phyloP scores from a whole-genome alignment of 129 eudicot genomes.

The Centrapalus pauciflorus region DNA sequence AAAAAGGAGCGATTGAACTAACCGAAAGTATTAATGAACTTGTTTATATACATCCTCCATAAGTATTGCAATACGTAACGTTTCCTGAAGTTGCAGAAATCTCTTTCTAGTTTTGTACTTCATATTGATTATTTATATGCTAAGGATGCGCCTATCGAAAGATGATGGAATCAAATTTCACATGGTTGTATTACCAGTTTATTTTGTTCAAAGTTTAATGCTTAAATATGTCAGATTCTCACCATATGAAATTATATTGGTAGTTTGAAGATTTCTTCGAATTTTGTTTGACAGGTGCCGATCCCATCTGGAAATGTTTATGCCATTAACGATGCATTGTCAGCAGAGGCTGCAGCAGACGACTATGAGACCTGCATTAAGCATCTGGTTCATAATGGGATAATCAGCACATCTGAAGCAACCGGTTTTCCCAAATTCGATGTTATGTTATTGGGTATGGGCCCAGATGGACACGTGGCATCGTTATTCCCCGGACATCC shows the following conservation, averaged over 20 bases:
- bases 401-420: constrained; percentile 32
- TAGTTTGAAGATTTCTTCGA: not conserved
- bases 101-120: too few species aligned
- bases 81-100: too few species aligned
- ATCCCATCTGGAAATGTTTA: constrained; percentile 60
- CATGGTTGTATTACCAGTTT: too few species aligned
- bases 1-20: too few species aligned
- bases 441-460: constrained; percentile 78
- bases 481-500: constrained; percentile 80
- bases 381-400: constrained; percentile 45
- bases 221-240: too few species aligned
- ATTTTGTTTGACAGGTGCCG: constrained; percentile 47
- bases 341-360: constrained; percentile 82
- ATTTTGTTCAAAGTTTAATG: too few species aligned
- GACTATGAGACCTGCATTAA: constrained; percentile 64
- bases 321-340: constrained; percentile 68
- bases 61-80: too few species aligned
- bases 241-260: not conserved
- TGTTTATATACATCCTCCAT: too few species aligned
- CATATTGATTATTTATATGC: too few species aligned
- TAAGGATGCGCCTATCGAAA: too few species aligned
- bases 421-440: constrained; percentile 72
- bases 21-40: too few species aligned
- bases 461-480: constrained; percentile 84
- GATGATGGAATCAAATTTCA: too few species aligned